Base-by-base conservation (phyloP, 352 stramenopile genomes). In the Phytophthora brassicae region DNA sequence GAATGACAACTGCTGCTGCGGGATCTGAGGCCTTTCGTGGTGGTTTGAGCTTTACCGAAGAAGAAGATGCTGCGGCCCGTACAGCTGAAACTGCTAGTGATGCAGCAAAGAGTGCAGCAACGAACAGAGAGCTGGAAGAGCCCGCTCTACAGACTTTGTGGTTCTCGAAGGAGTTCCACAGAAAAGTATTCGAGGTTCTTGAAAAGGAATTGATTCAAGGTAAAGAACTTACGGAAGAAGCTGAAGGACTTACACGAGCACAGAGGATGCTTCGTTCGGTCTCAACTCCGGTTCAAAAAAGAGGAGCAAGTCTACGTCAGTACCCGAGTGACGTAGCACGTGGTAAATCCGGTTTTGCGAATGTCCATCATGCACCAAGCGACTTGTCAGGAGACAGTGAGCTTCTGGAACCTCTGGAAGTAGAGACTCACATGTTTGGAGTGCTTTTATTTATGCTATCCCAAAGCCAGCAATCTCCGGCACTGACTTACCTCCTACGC, bases 161-260 rank as follows among this genome's bases (percentile, higher is more conserved):
- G 87, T 96, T 96, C 35, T 92, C 85, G 7, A 89, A 82, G 61
- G 87, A 96, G 52, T 80, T 96, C 12, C 81, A 96, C 35, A 74
- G 87, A 39, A 96, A 96, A 58, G 79, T 93, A 9, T 94, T 94
- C 56, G 87, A 94, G 56, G 68, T 89, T 19, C 80, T 96, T 38
- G 87, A 96, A 38, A 88, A 84, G 42, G 87, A 96, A 41, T 61
- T 96, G 3, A 66, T 82, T 19, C 77, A 80, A 57, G 84, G 77
- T 11, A 89, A 87, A 29, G 72, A 79, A 16, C 65, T 93, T 19
- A 84, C 84, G 13, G 77, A 92, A 61, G 76, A 87, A 42, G 70
- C 85, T 1, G 87, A 96, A 50, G 83, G 84, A 2, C 62, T 96
- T 44, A 90, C 81, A 6, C 69, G 86, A 36, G 87, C 84, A 16